Conservation (phyloP, 768 basidiomycete genomes). For the Rhizopogon vinicolor region DNA sequence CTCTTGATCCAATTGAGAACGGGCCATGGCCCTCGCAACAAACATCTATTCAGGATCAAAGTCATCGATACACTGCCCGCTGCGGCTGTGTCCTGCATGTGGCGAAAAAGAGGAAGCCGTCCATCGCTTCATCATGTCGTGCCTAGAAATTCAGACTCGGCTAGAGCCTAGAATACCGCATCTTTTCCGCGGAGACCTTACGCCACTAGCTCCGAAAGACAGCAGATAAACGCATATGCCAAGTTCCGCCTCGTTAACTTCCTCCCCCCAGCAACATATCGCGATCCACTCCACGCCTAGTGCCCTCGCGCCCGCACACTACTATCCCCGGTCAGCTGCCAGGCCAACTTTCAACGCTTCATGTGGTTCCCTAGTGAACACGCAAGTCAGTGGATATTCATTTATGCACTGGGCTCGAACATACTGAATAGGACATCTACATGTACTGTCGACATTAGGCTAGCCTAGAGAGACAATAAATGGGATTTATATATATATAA, state of each 20-base stretch:
- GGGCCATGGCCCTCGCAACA: constrained; percentile 12
- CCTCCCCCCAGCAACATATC: no score
- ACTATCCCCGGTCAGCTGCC: neutral
- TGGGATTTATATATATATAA: no score
- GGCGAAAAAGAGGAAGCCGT: constrained; percentile 18
- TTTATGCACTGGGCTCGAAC: no score
- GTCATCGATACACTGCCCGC: constrained; percentile 14
- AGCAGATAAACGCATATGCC: no score
- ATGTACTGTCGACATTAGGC: neutral
- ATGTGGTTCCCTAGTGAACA: neutral
- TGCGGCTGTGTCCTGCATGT: constrained; percentile 22
- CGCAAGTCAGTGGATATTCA: neutral
- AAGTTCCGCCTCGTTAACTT: no score
- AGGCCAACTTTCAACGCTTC: neutral
- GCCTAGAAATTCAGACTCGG: no score
- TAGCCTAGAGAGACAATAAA: no score
- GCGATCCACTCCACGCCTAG: no score
- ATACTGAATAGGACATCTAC: no score
- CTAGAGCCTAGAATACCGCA: constrained; percentile 18
- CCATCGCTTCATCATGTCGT: constrained; percentile 24
- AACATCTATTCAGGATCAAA: constrained; percentile 26
- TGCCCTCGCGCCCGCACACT: neutral
- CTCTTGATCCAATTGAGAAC: constrained; percentile 16
- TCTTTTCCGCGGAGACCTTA: neutral
- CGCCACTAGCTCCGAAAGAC: neutral